Base-by-base conservation (phyloP, 2,329 filamentous ascomycete species). In the Aspergillus sp. region DNA sequence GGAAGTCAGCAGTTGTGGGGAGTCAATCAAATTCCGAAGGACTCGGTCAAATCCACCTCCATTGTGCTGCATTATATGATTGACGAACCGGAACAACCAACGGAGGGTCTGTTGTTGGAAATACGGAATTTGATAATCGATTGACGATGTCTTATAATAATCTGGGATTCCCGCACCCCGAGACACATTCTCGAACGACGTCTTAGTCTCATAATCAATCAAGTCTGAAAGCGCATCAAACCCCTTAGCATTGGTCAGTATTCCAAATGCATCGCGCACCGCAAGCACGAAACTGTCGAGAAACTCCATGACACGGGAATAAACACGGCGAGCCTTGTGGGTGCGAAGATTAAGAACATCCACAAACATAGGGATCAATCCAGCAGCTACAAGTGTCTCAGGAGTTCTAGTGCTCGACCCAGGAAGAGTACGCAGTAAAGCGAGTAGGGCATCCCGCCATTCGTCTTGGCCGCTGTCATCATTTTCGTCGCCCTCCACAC, bases 31-130 rank as follows among this genome's bases (percentile, higher is more conserved):
- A 69, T 98, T 99, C 55, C 96, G 87, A 66, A 99, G 81, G 5
- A 97, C 80, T 37, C 95, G 89, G 71, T 98, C 95, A 56, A 93
- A 93, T 58, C 93, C 95, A 57, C 90, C 90, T 55, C 90, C 73
- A 79, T 88, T 82, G 82, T 96, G 74, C 77, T 89, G 79, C 88
- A 98, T 96, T 78, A 98, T 89, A 72, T 98, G 93, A 66, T 96
- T 93, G 62, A 96, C 89, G 70, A 98, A 96, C 73, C 96, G 97
- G 74, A 99, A 89, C 45, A 97, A 81, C 86, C 91, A 96, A 69
- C 96, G 93, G 31, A 99, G 81, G 17, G 91, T 93, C 73, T 96
- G 91, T 71, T 98, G 95, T 65, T 96, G 90, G 71, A 92, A 91
- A 72, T 91, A 97, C 0, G 93, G 91, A 53, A 98, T 92, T 67